These are phyloP conservation scores for Tolypocladium ovalisporum DNA, from an alignment of 2,329 filamentous ascomycete species.

Conservation along the genomic window DNA sequence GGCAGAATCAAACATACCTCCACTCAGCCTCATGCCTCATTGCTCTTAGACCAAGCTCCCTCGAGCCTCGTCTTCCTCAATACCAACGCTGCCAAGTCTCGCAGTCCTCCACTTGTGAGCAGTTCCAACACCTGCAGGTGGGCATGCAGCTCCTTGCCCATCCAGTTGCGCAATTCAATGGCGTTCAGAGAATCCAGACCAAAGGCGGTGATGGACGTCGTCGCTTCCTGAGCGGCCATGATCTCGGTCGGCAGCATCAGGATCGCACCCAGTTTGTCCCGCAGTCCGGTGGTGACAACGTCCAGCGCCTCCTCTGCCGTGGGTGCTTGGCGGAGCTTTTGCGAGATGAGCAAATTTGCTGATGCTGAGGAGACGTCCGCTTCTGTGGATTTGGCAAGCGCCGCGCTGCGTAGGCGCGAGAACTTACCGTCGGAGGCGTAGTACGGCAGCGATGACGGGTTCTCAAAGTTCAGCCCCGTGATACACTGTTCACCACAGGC, in stretches of 20 bases:
- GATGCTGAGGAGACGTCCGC: conserved; percentile 1
- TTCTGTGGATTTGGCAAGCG: conserved; percentile 15
- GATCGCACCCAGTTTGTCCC: conserved; percentile 23
- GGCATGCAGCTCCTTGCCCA: conserved; percentile 29
- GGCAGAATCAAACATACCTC: not conserved
- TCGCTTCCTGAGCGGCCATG: conserved; percentile 8
- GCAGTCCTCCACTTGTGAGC: conserved; percentile 34
- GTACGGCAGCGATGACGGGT: conserved; percentile 34
- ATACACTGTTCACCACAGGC: conserved; percentile 39
- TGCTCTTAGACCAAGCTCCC: conserved; percentile 6
- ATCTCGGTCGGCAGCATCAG: conserved; percentile 14
- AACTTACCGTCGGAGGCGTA: conserved; percentile 46
- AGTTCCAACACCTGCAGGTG: conserved; percentile 44
- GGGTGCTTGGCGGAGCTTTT: conserved; percentile 6
- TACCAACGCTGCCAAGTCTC: conserved; percentile 12
- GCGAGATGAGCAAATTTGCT: conserved; percentile 5
- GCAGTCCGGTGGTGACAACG: conserved; percentile 12
- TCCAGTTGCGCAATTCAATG: conserved; percentile 39
- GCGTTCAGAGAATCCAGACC: conserved; percentile 36
- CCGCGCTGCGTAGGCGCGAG: conserved; percentile 30
- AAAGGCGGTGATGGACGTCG: conserved; percentile 12
- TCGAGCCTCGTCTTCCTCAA: conserved; percentile 15
- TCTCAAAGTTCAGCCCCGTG: conserved; percentile 39
- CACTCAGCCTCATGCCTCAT: not conserved
- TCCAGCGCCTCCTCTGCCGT: conserved; percentile 11